Conservation (phyloP, 495 filamentous ascomycete species). For the Geoglossum glabrum region DNA sequence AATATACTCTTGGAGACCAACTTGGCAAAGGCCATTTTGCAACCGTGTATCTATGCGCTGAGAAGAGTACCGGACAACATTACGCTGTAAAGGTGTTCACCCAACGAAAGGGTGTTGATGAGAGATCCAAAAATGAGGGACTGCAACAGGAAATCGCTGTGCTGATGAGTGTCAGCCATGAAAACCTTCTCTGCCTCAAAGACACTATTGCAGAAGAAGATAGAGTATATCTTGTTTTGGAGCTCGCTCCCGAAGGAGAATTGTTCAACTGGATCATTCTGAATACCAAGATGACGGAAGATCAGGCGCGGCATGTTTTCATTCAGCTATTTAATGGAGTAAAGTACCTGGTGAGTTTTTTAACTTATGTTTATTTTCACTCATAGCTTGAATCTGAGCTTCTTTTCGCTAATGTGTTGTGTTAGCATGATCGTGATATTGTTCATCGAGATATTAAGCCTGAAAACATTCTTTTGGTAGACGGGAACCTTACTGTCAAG, state of each 20-base stretch:
- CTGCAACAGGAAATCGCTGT: conserved; percentile 92
- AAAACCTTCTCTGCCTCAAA: conserved; percentile 85
- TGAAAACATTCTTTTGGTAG: conserved; percentile 83
- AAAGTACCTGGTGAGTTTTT: conserved; percentile 64
- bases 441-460: conserved; percentile 98
- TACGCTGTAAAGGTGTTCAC: conserved; percentile 93
- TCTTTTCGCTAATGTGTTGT: neutral
- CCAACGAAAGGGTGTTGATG: conserved; percentile 55
- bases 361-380: too few species aligned
- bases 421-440: conserved; percentile 86
- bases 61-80: conserved; percentile 59
- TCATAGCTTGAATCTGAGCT: neutral
- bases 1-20: conserved; percentile 66
- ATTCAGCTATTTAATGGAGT: conserved; percentile 80
- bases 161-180: conserved; percentile 87
- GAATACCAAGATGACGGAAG: conserved; percentile 71
- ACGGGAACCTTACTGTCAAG: conserved; percentile 72
- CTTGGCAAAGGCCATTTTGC: conserved; percentile 96
- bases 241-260: conserved; percentile 82
- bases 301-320: conserved; percentile 70
- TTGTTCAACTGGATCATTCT: conserved; percentile 85
- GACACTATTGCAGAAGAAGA: conserved; percentile 86
- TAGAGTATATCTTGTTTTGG: conserved; percentile 78
- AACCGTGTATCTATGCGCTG: conserved; percentile 76
- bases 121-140: conserved; percentile 61